Evolutionary conservation across 305 asterid genomes (phyloP), one percentile per base, ranked within the genome.

Genomic region (Stenogyne calaminthoides): DNA sequence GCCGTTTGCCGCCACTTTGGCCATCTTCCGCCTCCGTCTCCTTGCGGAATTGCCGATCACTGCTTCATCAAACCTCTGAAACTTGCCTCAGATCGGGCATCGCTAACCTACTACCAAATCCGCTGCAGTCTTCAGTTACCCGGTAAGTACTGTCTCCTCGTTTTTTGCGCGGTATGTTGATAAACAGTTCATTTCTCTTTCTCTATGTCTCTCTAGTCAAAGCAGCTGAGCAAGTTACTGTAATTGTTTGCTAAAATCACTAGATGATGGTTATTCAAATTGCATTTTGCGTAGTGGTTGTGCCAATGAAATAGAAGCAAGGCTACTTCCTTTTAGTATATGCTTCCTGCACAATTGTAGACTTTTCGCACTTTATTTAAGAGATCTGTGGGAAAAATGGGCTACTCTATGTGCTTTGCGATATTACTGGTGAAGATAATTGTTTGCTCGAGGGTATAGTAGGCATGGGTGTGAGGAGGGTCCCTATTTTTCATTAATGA

Each of bases 1-100:
- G 80, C 54, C 83, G 77, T 62, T 11, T 7, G 0, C 76, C 69
- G 76, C 82, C 62, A 19, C 63, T 22, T 10, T n/a, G 18, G 55
- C 60, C 49, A 20, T 68, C 62, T 19, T 1, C 54, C 5, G 16
- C 68, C 69, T 36, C 73, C 34, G 47, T 25, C 37, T 37, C 4
- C 1, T 39, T 58, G 3, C 59, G 9, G 55, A 42, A 9, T 3
- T 8, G 1, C 70, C 61, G 71, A 25, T 49, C 52, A 9, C 61
- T 3, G 52, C 71, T 37, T 40, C 44, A 22, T 68, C 12, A 3
- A 56, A n/a, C 57, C 39, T 42, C 36, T 56, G 12, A 39, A 36
- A 14, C 32, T 49, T 39, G 27, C 68, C 14, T 42, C 52, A 64
- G 77, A 79, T 79, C 82, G 77, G 63, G 52, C 57, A 20, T 20